Conservation (phyloP, 1,284 basidiomycete genomes). For the Trametes hirsuta region DNA sequence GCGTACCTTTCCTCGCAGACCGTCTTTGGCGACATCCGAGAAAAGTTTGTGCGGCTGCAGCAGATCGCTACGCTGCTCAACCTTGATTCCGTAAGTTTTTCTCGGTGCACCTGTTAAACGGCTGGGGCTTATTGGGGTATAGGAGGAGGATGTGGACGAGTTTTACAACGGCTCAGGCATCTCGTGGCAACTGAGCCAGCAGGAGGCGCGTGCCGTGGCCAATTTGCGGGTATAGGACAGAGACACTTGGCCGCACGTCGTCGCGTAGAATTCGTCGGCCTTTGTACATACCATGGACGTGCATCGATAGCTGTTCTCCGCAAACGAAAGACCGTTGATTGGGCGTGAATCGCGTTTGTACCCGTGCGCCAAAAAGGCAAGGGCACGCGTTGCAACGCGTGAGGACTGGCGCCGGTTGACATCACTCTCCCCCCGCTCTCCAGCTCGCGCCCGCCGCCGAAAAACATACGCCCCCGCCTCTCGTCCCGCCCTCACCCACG, state of each 20-base stretch:
- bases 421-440: slow-evolving; percentile 3
- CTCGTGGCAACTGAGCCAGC: slow-evolving; percentile 80
- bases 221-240: too few species aligned
- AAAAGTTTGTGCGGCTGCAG: slow-evolving; percentile 90
- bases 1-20: slow-evolving; percentile 87
- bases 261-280: too few species aligned
- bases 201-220: slow-evolving; percentile 73
- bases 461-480: not conserved
- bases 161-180: slow-evolving; percentile 94
- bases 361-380: not conserved
- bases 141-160: slow-evolving; percentile 92
- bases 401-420: not conserved
- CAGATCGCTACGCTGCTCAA: slow-evolving; percentile 94
- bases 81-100: slow-evolving; percentile 72
- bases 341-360: too few species aligned
- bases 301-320: too few species aligned
- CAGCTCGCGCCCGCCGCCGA: not conserved
- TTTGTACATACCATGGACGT: too few species aligned
- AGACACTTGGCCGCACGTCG: too few species aligned
- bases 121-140: not conserved
- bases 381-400: too few species aligned
- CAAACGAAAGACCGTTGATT: too few species aligned
- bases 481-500: slow-evolving; percentile 5
- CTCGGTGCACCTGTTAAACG: not conserved
- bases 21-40: slow-evolving; percentile 84